These are phyloP conservation scores for Cercophora samala DNA, from an alignment of 495 filamentous ascomycete genomes.

Conservation along the genomic window DNA sequence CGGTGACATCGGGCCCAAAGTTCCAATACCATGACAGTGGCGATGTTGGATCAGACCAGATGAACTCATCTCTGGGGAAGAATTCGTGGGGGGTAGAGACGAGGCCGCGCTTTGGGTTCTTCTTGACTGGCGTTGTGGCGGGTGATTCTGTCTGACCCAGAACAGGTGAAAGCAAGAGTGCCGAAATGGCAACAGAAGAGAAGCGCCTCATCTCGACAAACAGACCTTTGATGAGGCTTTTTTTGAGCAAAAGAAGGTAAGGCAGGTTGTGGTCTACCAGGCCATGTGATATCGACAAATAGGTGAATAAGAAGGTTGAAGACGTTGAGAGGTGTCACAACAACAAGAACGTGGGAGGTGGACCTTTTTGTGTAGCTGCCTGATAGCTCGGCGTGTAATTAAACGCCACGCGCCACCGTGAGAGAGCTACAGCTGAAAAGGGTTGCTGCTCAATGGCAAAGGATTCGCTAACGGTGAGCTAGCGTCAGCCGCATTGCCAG, in stretches of 20 bases:
- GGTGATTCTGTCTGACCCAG: background rate
- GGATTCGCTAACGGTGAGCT: constrained; percentile 2
- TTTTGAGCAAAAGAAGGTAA: background rate
- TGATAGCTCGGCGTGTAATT: background rate
- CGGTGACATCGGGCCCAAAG: constrained; percentile 49
- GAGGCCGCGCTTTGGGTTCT: constrained; percentile 56
- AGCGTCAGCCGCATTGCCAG: constrained; percentile 1
- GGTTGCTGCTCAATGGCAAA: background rate
- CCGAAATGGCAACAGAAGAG: background rate
- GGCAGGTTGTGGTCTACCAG: constrained; percentile 21
- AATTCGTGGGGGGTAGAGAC: constrained; percentile 47
- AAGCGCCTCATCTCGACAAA: constrained; percentile 10
- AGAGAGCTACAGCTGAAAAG: background rate
- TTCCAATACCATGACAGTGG: constrained; percentile 70
- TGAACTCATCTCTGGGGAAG: constrained; percentile 48
- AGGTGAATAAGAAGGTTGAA: background rate
- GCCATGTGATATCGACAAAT: constrained; percentile 9
- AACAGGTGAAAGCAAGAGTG: constrained; percentile 4
- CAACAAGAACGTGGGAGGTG: background rate
- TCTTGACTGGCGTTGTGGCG: background rate
- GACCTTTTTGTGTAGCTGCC: background rate
- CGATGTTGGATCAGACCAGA: constrained; percentile 42
- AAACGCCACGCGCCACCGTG: constrained; percentile 2
- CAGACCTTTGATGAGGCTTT: background rate
- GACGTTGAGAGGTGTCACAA: background rate